These are phyloP conservation scores for Andrographis paniculata DNA, from an alignment of 305 asterid genomes.

Conservation along the genomic window DNA sequence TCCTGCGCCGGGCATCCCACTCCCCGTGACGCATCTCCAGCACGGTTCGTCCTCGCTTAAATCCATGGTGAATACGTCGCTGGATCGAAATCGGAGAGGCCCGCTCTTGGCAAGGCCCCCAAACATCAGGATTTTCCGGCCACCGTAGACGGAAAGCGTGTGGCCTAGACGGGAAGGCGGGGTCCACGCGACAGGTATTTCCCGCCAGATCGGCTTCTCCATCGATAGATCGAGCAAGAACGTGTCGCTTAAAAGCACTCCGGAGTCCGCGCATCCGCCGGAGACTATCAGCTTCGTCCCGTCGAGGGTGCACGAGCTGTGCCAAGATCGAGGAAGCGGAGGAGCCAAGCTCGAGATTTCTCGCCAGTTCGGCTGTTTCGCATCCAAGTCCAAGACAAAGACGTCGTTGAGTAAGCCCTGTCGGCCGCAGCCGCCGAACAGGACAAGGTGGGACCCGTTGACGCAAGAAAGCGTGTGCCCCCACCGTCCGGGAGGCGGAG, in stretches of 20 bases:
- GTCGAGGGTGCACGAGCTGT: slow-evolving; percentile 7
- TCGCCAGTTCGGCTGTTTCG: slow-evolving; percentile 2
- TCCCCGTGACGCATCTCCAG: slow-evolving; percentile 6
- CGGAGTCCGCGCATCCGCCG: slow-evolving; percentile 7
- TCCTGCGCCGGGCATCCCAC: slow-evolving; percentile 7
- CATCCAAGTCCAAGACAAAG: slow-evolving; percentile 7
- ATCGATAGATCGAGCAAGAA: slow-evolving; percentile 6
- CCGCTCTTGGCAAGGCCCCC: slow-evolving; percentile 11
- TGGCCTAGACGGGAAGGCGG: slow-evolving; percentile 8
- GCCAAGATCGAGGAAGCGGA: slow-evolving; percentile 9
- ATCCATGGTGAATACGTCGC: slow-evolving; percentile 7
- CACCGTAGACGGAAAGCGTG: slow-evolving; percentile 5
- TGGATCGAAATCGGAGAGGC: slow-evolving; percentile 6
- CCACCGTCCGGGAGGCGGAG: slow-evolving; percentile 10
- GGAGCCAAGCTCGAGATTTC: slow-evolving; percentile 11
- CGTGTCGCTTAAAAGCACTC: slow-evolving; percentile 8
- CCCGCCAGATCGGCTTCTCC: slow-evolving; percentile 9
- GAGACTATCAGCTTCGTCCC: slow-evolving; percentile 10
- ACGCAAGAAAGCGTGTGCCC: slow-evolving; percentile 10
- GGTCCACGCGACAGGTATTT: slow-evolving; percentile 4
- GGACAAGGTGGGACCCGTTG: slow-evolving; percentile 8
- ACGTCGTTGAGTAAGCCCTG: slow-evolving; percentile 6
- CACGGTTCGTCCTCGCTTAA: slow-evolving; percentile 2
- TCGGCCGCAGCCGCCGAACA: slow-evolving; percentile 5
- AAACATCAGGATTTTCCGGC: slow-evolving; percentile 8